A percentile compares a stretch with the other conserved stretches of the same genome.
phyloP scores from a whole-genome alignment of 2,329 filamentous ascomycete species.

The Aspergillus proliferans region DNA sequence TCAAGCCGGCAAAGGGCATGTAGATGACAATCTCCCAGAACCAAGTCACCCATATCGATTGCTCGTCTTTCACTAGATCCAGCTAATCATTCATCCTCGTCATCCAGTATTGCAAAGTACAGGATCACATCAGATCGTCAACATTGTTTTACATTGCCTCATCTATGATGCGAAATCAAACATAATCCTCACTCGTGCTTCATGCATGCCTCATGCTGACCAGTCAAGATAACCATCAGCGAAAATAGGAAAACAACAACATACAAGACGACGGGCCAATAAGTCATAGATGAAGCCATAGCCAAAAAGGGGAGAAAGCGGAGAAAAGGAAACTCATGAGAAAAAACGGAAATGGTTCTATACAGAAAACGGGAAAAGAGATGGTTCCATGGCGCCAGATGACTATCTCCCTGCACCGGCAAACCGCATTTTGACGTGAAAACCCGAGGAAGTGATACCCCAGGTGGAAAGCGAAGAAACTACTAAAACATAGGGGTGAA shows the following conservation, averaged over 20 bases:
- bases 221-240: slow-evolving; percentile 20
- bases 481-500: slow-evolving; percentile 39
- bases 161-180: slow-evolving; percentile 33
- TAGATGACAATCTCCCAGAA: too few relatives aligned
- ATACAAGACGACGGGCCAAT: slow-evolving; percentile 20
- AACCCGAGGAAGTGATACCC: slow-evolving; percentile 25
- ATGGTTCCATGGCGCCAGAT: slow-evolving; percentile 34
- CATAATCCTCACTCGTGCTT: slow-evolving; percentile 22
- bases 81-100: neutral
- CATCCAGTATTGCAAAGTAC: slow-evolving; percentile 4
- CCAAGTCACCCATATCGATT: too few relatives aligned
- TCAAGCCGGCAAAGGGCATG: too few relatives aligned
- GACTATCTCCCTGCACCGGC: slow-evolving; percentile 28
- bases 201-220: slow-evolving; percentile 21
- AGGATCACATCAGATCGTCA: slow-evolving; percentile 7
- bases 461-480: slow-evolving; percentile 35
- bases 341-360: slow-evolving; percentile 29
- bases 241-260: slow-evolving; percentile 16
- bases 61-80: too few relatives aligned
- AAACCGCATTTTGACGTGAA: slow-evolving; percentile 25
- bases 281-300: slow-evolving; percentile 21
- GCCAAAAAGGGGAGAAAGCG: slow-evolving; percentile 14
- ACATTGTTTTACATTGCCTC: slow-evolving; percentile 33
- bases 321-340: slow-evolving; percentile 7
- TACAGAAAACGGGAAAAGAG: slow-evolving; percentile 23